These are phyloP conservation scores for Meyerozyma athensensis DNA, from an alignment of 1,139 yeast species.

Conservation along the genomic window DNA sequence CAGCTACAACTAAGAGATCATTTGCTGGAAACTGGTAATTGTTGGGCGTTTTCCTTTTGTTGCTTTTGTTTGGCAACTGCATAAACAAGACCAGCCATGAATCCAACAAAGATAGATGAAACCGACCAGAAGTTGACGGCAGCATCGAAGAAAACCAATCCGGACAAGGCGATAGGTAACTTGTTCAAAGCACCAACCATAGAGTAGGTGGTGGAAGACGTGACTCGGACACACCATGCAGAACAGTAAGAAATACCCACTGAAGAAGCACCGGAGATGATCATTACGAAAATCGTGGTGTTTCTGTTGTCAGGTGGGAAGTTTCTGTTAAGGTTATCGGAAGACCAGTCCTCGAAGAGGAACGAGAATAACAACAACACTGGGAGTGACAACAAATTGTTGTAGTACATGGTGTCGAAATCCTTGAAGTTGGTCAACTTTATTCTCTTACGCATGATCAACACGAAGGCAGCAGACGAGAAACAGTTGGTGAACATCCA, in stretches of 20 bases:
- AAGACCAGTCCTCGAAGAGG: constrained; percentile 87
- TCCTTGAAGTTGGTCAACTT: constrained; percentile 96
- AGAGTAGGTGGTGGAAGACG: constrained; percentile 95
- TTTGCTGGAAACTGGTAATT: constrained; percentile 27
- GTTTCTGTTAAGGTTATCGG: constrained; percentile 66
- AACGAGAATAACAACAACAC: constrained; percentile 73
- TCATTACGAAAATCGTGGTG: constrained; percentile 73
- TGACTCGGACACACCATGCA: constrained; percentile 99
- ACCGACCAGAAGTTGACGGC: constrained; percentile 92
- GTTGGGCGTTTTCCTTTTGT: constrained; percentile 41
- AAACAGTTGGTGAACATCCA: constrained; percentile 97
- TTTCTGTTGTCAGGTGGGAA: constrained; percentile 70
- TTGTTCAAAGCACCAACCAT: constrained; percentile 99
- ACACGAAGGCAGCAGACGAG: constrained; percentile 88
- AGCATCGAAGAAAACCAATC: constrained; percentile 89
- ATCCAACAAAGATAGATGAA: constrained; percentile 86
- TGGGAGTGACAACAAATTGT: constrained; percentile 89
- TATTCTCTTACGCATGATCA: constrained; percentile 95
- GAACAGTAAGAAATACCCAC: constrained; percentile 98
- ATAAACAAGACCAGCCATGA: constrained; percentile 90
- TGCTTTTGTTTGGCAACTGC: constrained; percentile 88
- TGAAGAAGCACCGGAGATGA: constrained; percentile 88
- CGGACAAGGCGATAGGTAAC: constrained; percentile 94
- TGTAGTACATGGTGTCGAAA: constrained; percentile 97
- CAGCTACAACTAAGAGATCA: constrained; percentile 7